Conservation (phyloP, 2,329 filamentous ascomycete species). For the Sporothrix dimorphospora region DNA sequence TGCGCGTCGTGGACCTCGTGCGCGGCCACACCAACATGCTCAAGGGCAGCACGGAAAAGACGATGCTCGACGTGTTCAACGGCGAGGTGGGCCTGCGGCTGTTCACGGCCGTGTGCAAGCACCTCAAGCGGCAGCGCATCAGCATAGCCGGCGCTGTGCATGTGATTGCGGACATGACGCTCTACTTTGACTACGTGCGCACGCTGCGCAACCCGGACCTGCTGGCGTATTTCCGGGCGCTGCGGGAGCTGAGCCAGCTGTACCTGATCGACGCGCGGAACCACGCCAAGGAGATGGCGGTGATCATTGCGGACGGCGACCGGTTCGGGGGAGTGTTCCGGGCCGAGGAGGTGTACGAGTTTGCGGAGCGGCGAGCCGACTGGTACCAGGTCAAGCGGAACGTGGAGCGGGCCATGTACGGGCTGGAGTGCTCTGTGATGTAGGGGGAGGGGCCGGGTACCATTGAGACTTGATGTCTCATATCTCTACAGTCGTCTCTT, state of each 20-base stretch:
- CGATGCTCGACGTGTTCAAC: constrained; percentile 97
- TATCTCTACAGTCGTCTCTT: neutral
- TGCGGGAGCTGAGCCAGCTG: constrained; percentile 91
- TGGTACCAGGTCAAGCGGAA: constrained; percentile 89
- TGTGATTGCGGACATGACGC: constrained; percentile 94
- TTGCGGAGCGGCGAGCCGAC: constrained; percentile 88
- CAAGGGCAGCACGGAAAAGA: constrained; percentile 93
- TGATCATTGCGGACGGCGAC: constrained; percentile 88
- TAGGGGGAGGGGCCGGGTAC: constrained; percentile 45
- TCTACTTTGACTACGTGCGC: constrained; percentile 84
- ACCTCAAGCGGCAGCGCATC: constrained; percentile 93
- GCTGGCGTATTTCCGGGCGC: constrained; percentile 85
- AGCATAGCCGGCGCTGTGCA: constrained; percentile 87
- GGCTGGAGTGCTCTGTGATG: constrained; percentile 86
- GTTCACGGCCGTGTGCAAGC: constrained; percentile 92
- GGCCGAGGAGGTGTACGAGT: constrained; percentile 97
- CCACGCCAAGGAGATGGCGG: constrained; percentile 92
- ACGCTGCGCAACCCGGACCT: constrained; percentile 82
- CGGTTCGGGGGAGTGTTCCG: constrained; percentile 91
- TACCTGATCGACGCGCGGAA: constrained; percentile 87
- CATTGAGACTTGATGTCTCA: no score
- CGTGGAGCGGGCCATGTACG: constrained; percentile 97
- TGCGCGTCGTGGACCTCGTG: constrained; percentile 80
- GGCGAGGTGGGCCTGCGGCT: constrained; percentile 93
- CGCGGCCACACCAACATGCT: constrained; percentile 91